phyloP scores from a whole-genome alignment of 2,329 filamentous ascomycete genomes.

The Colletotrichum paranaense region DNA sequence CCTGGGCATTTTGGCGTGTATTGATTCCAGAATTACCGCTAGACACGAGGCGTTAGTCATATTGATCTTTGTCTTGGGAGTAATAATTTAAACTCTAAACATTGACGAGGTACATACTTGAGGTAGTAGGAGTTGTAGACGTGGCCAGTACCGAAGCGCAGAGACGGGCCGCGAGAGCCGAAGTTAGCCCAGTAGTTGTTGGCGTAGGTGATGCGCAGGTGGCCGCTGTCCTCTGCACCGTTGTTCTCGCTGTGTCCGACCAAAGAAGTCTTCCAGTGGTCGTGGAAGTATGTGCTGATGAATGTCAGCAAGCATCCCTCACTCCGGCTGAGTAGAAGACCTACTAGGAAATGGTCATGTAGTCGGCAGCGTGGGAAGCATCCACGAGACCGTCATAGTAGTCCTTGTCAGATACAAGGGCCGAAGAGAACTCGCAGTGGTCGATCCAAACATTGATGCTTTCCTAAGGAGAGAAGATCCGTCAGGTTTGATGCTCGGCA shows the following conservation, averaged over 20 bases:
- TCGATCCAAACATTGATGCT: constrained; percentile 61
- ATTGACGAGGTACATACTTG: constrained; percentile 6
- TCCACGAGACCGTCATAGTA: constrained; percentile 57
- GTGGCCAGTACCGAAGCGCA: constrained; percentile 73
- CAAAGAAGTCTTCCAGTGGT: constrained; percentile 71
- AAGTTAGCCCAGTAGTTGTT: constrained; percentile 72
- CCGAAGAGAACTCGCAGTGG: constrained; percentile 54
- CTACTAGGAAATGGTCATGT: constrained; percentile 51
- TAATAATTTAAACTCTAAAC: too few relatives aligned
- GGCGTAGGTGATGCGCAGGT: constrained; percentile 68
- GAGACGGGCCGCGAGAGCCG: constrained; percentile 67
- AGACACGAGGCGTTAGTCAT: not conserved
- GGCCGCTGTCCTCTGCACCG: constrained; percentile 65
- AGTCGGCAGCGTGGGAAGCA: constrained; percentile 56
- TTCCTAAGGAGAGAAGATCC: constrained; percentile 59
- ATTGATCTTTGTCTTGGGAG: not conserved
- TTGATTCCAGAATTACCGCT: constrained; percentile 61
- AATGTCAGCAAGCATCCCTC: not conserved
- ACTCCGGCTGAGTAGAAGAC: not conserved
- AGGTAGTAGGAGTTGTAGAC: constrained; percentile 55
- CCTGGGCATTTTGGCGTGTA: constrained; percentile 62
- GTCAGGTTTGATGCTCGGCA: constrained; percentile 45
- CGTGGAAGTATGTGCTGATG: constrained; percentile 50
- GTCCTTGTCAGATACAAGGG: constrained; percentile 52
- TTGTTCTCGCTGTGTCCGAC: constrained; percentile 72